Percentiles rank a stretch among this genome's conserved stretches.
Conservation (phyloP, 2,329 filamentous ascomycete species). For the Colletotrichum salicis region DNA sequence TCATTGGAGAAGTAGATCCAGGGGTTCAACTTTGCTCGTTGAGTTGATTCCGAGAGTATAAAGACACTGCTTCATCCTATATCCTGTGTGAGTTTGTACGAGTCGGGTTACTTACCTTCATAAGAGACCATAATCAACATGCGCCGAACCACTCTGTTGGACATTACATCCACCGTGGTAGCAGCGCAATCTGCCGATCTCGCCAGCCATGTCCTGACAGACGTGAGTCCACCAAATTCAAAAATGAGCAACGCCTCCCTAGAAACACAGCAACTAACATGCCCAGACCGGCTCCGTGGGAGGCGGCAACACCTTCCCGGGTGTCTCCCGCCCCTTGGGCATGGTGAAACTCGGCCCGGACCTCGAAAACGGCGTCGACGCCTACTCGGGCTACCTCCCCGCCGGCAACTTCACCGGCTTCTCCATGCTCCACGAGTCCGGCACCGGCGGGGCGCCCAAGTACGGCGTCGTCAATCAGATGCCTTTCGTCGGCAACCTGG, state of each 20-base stretch:
- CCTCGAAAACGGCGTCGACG: constrained; percentile 58
- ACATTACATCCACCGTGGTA: constrained; percentile 12
- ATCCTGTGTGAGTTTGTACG: neutral
- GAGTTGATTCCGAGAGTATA: neutral
- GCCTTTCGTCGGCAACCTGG: constrained; percentile 60
- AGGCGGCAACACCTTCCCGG: constrained; percentile 62
- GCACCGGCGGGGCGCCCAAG: constrained; percentile 76
- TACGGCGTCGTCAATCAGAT: constrained; percentile 74
- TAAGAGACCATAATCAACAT: neutral
- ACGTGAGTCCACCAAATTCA: constrained; percentile 40
- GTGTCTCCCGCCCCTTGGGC: constrained; percentile 58
- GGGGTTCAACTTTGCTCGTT: neutral
- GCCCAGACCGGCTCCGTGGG: constrained; percentile 56
- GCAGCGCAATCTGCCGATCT: constrained; percentile 39
- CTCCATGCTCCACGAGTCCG: constrained; percentile 73
- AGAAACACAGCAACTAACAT: constrained; percentile 7
- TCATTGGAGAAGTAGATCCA: neutral
- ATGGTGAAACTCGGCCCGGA: constrained; percentile 63
- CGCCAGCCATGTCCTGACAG: constrained; percentile 48
- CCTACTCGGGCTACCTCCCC: constrained; percentile 63
- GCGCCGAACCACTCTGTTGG: constrained; percentile 8
- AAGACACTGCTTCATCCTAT: neutral
- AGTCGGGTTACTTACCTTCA: neutral
- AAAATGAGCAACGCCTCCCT: neutral
- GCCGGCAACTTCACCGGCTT: constrained; percentile 68